Evolutionary conservation across 2,329 filamentous ascomycete species (phyloP).

Genomic region (Thielaviopsis ethacetica): DNA sequence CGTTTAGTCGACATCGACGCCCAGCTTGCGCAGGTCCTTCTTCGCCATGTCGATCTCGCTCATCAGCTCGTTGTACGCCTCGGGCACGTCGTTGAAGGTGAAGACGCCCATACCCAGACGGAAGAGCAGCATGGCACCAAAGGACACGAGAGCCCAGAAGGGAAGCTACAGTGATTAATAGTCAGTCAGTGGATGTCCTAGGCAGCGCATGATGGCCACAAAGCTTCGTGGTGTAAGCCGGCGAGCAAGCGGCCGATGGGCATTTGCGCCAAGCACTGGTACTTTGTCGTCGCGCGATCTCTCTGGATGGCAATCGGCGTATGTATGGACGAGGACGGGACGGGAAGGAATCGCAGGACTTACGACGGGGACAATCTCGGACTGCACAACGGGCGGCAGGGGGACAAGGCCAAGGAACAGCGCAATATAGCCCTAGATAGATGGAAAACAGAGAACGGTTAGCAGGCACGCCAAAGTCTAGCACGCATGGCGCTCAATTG

Average conservation of each 20-base stretch:
- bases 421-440: constrained; percentile 63
- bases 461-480: constrained; percentile 8
- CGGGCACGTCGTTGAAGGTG: constrained; percentile 91
- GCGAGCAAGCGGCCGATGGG: neutral
- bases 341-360: constrained; percentile 20
- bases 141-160: constrained; percentile 79
- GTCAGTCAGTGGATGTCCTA: neutral
- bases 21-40: constrained; percentile 53
- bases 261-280: neutral
- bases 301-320: neutral
- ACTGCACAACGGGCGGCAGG: constrained; percentile 59
- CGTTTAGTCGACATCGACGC: constrained; percentile 58
- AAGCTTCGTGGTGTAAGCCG: neutral
- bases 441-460: constrained; percentile 7
- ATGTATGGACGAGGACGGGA: neutral
- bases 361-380: constrained; percentile 81
- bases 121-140: constrained; percentile 82
- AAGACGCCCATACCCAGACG: constrained; percentile 84
- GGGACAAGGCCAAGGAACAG: constrained; percentile 73
- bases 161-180: constrained; percentile 47
- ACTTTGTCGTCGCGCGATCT: neutral
- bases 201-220: neutral
- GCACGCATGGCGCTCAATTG: neutral
- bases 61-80: constrained; percentile 73
- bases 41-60: constrained; percentile 65